phyloP scores from a whole-genome alignment of 306 rosid species.

The Alnus glutinosa region DNA sequence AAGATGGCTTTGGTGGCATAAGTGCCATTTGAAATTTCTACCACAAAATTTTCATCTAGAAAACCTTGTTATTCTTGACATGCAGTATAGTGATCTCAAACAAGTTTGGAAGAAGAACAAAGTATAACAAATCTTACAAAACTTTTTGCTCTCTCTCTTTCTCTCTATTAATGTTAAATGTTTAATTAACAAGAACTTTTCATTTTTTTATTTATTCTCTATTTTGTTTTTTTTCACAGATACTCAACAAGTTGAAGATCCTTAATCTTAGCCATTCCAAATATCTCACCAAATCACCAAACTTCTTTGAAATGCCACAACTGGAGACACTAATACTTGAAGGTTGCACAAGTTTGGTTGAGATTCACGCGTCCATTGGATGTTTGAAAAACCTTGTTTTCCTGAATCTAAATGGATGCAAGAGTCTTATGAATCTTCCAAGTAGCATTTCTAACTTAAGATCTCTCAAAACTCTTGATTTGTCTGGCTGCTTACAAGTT shows the following conservation, averaged over 20 bases:
- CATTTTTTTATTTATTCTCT: too few relatives aligned
- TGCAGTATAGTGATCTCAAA: not conserved
- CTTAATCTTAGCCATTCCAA: not conserved
- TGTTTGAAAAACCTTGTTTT: not conserved
- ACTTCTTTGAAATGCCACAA: not conserved
- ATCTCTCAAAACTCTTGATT: too few relatives aligned
- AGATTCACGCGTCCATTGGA: not conserved
- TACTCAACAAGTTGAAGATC: not conserved
- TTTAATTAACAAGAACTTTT: not conserved
- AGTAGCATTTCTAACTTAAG: not conserved
- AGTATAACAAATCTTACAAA: too few relatives aligned
- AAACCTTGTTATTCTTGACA: not conserved
- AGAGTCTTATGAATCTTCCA: not conserved
- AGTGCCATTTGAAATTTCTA: not conserved
- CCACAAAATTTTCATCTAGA: not conserved
- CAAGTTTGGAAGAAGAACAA: not conserved
- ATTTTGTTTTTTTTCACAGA: not conserved
- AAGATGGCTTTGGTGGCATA: not conserved
- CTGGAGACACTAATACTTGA: not conserved
- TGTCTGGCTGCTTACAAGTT: not conserved
- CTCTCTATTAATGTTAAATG: not conserved
- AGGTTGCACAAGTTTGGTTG: not conserved
- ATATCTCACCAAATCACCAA: not conserved
- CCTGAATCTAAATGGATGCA: not conserved
- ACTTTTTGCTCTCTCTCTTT: too few relatives aligned